These are phyloP conservation scores for Diutina pseudorugosa DNA, from an alignment of 1,139 yeast species.

Conservation along the genomic window DNA sequence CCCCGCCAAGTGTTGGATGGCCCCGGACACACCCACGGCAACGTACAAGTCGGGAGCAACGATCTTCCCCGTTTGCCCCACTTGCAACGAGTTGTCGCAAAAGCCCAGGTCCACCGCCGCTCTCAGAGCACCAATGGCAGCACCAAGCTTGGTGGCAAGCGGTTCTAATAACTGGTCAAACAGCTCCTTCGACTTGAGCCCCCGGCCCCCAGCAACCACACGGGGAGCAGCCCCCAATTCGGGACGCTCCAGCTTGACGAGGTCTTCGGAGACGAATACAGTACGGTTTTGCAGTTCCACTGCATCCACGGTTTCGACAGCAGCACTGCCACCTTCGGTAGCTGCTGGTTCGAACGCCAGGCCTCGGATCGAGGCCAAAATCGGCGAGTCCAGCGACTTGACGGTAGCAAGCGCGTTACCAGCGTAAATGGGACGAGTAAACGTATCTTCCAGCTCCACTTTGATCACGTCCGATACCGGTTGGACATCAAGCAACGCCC, in stretches of 20 bases:
- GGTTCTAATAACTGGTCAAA: constrained; percentile 74
- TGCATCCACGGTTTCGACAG: constrained; percentile 15
- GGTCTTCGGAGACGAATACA: constrained; percentile 59
- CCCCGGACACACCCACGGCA: constrained; percentile 93
- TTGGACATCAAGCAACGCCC: constrained; percentile 76
- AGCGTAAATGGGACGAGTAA: constrained; percentile 90
- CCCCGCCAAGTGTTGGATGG: constrained; percentile 96
- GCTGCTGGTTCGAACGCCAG: constrained; percentile 67
- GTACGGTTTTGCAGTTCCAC: constrained; percentile 5
- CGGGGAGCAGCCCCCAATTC: constrained; percentile 73
- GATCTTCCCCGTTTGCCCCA: constrained; percentile 96
- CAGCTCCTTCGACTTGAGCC: constrained; percentile 79
- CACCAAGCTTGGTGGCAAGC: constrained; percentile 71
- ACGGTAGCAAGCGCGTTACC: constrained; percentile 89
- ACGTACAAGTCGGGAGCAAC: constrained; percentile 93
- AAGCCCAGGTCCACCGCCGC: constrained; percentile 96
- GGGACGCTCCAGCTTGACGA: constrained; percentile 76
- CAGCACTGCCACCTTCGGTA: constrained; percentile 35
- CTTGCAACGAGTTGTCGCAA: constrained; percentile 95
- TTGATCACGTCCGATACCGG: constrained; percentile 75
- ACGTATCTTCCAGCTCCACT: constrained; percentile 56
- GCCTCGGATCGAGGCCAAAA: constrained; percentile 67
- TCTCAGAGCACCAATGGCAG: constrained; percentile 96
- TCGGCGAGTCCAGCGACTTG: constrained; percentile 50
- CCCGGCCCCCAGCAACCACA: constrained; percentile 92